These are phyloP conservation scores for Mycena alexandri DNA, from an alignment of 768 basidiomycete species.

Conservation along the genomic window DNA sequence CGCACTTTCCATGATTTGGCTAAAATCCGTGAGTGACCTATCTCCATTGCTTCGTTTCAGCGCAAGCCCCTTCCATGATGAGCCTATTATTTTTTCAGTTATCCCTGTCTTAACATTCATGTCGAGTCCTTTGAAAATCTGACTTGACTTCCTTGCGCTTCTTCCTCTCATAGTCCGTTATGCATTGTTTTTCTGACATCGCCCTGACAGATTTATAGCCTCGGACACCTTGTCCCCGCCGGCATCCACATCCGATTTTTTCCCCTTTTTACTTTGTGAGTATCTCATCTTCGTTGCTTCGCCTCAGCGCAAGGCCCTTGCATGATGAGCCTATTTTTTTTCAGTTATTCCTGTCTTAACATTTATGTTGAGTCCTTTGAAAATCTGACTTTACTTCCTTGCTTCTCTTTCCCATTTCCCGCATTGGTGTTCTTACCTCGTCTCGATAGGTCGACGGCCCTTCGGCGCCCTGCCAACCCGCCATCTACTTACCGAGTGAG, in stretches of 20 bases:
- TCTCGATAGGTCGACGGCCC: too few relatives aligned
- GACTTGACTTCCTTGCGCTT: slow-evolving; percentile 10
- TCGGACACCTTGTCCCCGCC: too few relatives aligned
- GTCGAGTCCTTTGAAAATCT: slow-evolving; percentile 33
- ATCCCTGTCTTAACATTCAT: slow-evolving; percentile 36
- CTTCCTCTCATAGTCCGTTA: not conserved
- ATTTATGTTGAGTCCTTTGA: slow-evolving; percentile 29
- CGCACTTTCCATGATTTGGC: too few relatives aligned
- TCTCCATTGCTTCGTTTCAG: not conserved
- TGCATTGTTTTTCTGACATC: too few relatives aligned
- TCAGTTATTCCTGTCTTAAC: slow-evolving; percentile 38
- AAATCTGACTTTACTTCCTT: slow-evolving; percentile 26
- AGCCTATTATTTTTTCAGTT: slow-evolving; percentile 34
- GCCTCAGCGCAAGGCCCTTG: too few relatives aligned
- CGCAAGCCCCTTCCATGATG: slow-evolving; percentile 24
- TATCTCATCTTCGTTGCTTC: not conserved
- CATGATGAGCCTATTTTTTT: slow-evolving; percentile 32
- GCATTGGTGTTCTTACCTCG: too few relatives aligned
- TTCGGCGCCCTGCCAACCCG: too few relatives aligned
- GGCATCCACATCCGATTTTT: too few relatives aligned
- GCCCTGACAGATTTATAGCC: too few relatives aligned
- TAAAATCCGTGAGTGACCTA: slow-evolving; percentile 14
- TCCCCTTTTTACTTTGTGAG: slow-evolving; percentile 9
- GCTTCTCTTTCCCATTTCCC: not conserved
- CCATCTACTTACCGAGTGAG: too few relatives aligned